Percentiles rank a stretch among this genome's conserved stretches.
These are phyloP conservation scores for Aspergillus sp. DNA, from an alignment of 2,329 filamentous ascomycete species.

Conservation along the genomic window DNA sequence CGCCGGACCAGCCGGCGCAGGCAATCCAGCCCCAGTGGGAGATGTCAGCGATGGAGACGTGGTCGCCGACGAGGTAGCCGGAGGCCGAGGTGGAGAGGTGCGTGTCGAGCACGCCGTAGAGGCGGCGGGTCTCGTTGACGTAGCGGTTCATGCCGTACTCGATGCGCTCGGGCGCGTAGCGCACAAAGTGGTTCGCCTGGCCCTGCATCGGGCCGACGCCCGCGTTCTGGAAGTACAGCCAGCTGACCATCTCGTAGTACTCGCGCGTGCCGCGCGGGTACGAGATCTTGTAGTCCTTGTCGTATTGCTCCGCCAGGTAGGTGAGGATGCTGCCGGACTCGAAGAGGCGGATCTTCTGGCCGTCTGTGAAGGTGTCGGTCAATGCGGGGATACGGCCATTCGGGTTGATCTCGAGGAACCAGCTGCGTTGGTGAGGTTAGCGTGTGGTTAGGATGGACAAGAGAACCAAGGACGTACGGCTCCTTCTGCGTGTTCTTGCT, in stretches of 20 bases:
- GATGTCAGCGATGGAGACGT: slow-evolving; percentile 65
- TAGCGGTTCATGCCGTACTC: slow-evolving; percentile 81
- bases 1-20: slow-evolving; percentile 56
- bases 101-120: slow-evolving; percentile 75
- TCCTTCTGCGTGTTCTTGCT: slow-evolving; percentile 77
- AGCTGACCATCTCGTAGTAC: slow-evolving; percentile 76
- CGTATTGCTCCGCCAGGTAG: slow-evolving; percentile 80
- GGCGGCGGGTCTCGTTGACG: slow-evolving; percentile 75
- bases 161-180: slow-evolving; percentile 80
- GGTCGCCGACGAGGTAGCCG: slow-evolving; percentile 52
- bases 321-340: slow-evolving; percentile 82
- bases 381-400: slow-evolving; percentile 89
- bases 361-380: slow-evolving; percentile 74
- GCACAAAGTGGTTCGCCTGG: slow-evolving; percentile 79
- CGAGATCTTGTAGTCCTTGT: slow-evolving; percentile 77
- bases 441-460: not conserved
- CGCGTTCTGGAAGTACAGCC: slow-evolving; percentile 76
- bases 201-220: slow-evolving; percentile 82
- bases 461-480: slow-evolving; percentile 32
- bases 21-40: slow-evolving; percentile 77
- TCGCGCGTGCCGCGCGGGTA: slow-evolving; percentile 72
- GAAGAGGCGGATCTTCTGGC: slow-evolving; percentile 72
- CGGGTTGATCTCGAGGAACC: slow-evolving; percentile 90
- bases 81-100: slow-evolving; percentile 58
- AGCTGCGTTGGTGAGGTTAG: slow-evolving; percentile 40